Evolutionary conservation across 345 rosid species (phyloP).

Genomic region (Pugionium cornutum): DNA sequence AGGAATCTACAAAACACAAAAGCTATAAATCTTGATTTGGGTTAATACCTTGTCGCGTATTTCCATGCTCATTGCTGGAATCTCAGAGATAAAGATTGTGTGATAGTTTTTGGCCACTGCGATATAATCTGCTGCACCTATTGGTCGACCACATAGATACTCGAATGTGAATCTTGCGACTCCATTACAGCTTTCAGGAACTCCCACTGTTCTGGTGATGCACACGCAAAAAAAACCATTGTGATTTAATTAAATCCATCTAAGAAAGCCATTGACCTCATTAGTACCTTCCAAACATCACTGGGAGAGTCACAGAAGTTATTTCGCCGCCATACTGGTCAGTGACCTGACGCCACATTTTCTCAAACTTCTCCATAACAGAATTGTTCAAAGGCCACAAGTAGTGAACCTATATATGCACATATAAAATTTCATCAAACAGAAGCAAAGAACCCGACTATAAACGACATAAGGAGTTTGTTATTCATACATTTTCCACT

Average conservation of each 20-base stretch:
- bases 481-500: slow-evolving; percentile 48
- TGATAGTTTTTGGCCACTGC: slow-evolving; percentile 80
- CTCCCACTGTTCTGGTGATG: slow-evolving; percentile 63
- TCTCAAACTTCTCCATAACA: slow-evolving; percentile 58
- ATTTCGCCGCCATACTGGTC: slow-evolving; percentile 58
- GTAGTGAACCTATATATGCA: slow-evolving; percentile 59
- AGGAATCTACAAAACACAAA: neutral
- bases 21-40: neutral
- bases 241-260: neutral
- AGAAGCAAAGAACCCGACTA: slow-evolving; percentile 17
- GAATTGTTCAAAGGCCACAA: slow-evolving; percentile 67
- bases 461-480: slow-evolving; percentile 19
- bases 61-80: slow-evolving; percentile 83
- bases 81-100: slow-evolving; percentile 74
- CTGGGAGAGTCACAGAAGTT: slow-evolving; percentile 59
- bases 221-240: neutral
- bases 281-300: slow-evolving; percentile 93
- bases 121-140: slow-evolving; percentile 94
- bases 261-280: neutral
- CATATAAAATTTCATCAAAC: slow-evolving; percentile 36
- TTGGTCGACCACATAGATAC: slow-evolving; percentile 80
- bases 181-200: slow-evolving; percentile 82
- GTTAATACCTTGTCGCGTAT: slow-evolving; percentile 75
- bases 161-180: slow-evolving; percentile 79
- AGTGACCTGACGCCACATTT: slow-evolving; percentile 66